A percentile compares a stretch with the other conserved stretches of the same genome.
Conservation (phyloP, 176 grass and related monocot genomes). For the Secale cereale region DNA sequence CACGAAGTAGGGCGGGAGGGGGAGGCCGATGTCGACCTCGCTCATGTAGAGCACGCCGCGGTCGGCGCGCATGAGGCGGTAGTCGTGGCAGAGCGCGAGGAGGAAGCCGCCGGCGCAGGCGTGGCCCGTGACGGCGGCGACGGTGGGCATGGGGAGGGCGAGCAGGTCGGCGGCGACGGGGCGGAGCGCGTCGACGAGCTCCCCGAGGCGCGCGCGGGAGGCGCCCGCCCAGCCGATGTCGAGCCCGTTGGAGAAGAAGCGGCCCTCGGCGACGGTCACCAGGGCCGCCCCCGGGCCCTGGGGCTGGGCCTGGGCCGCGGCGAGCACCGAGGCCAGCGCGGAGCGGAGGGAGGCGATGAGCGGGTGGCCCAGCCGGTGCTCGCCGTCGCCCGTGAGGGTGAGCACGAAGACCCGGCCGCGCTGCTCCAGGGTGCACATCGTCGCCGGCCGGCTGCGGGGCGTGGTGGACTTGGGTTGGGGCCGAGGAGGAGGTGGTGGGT, state of each 20-base stretch:
- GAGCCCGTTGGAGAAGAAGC: constrained; percentile 96
- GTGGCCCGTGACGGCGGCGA: constrained; percentile 84
- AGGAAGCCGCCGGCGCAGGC: constrained; percentile 57
- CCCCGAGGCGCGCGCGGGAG: constrained; percentile 30
- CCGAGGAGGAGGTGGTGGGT: too few relatives aligned
- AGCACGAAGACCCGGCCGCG: constrained; percentile 79
- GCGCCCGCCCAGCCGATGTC: constrained; percentile 57
- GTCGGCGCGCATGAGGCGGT: constrained; percentile 75
- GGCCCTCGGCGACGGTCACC: constrained; percentile 71
- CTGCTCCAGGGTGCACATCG: constrained; percentile 81
- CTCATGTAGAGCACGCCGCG: constrained; percentile 93
- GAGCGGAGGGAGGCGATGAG: constrained; percentile 63
- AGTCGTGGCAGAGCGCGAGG: constrained; percentile 84
- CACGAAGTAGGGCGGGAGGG: constrained; percentile 61
- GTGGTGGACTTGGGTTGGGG: not conserved
- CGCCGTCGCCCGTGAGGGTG: constrained; percentile 78
- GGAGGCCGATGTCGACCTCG: constrained; percentile 87
- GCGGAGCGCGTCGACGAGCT: constrained; percentile 45
- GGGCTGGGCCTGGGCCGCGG: not conserved
- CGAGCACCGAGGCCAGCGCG: constrained; percentile 27
- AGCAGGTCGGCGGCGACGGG: constrained; percentile 62
- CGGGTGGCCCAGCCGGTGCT: constrained; percentile 58
- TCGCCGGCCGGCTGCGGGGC: not conserved
- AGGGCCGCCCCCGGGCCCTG: constrained; percentile 42
- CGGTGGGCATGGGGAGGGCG: constrained; percentile 78